These are phyloP conservation scores for Cryphonectria carpinicola DNA, from an alignment of 2,329 filamentous ascomycete genomes.

Conservation along the genomic window DNA sequence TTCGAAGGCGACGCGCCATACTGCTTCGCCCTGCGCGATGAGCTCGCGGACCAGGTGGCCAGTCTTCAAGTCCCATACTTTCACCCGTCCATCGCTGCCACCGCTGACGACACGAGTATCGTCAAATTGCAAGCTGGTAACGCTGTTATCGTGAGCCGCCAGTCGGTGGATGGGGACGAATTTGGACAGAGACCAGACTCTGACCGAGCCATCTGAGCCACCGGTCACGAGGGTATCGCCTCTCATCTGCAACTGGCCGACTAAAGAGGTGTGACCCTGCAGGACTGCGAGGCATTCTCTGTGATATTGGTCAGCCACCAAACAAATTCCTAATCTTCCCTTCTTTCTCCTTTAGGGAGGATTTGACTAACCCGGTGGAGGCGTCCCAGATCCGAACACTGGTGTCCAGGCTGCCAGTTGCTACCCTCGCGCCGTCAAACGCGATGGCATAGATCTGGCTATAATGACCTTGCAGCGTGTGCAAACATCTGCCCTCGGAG, in stretches of 20 bases:
- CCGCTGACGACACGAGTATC: constrained; percentile 94
- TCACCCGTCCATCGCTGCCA: constrained; percentile 95
- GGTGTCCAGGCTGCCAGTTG: constrained; percentile 94
- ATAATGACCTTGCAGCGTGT: constrained; percentile 91
- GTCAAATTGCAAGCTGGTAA: constrained; percentile 96
- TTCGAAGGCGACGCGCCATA: constrained; percentile 98
- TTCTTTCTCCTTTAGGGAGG: constrained; percentile 16
- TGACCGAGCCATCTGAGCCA: constrained; percentile 92
- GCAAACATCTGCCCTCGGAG: constrained; percentile 87
- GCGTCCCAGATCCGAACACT: constrained; percentile 98
- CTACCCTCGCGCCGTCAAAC: constrained; percentile 91
- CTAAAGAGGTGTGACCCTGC: constrained; percentile 94
- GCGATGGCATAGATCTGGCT: constrained; percentile 99
- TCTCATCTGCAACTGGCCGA: constrained; percentile 95
- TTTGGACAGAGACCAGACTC: constrained; percentile 91
- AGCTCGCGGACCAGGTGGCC: constrained; percentile 90
- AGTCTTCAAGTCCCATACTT: constrained; percentile 96
- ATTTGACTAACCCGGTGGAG: constrained; percentile 69
- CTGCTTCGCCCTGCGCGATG: constrained; percentile 87
- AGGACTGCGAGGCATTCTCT: constrained; percentile 85
- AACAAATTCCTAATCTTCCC: neutral
- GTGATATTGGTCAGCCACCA: constrained; percentile 38
- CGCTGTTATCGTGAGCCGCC: constrained; percentile 96
- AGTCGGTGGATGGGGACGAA: constrained; percentile 92
- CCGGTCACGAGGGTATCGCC: constrained; percentile 94